Base-by-base conservation (phyloP, 1,284 basidiomycete genomes). In the Cutaneotrichosporon mucoides region DNA sequence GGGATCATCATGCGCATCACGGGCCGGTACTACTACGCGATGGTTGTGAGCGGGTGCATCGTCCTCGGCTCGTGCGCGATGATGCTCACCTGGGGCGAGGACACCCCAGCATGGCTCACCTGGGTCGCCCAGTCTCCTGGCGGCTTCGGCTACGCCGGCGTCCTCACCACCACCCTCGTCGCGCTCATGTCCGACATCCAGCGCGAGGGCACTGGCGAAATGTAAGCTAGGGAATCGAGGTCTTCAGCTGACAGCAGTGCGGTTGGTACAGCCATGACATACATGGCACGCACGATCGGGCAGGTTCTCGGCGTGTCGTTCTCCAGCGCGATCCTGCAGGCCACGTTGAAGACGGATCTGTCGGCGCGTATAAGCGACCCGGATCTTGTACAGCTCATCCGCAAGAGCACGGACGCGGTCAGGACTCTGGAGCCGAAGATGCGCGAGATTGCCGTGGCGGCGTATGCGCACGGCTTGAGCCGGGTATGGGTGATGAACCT, bases 241-340 rank as follows among this genome's bases (percentile, higher is more conserved):
- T 11, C 12, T 44, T 13, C 15, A 50, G n/a, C 48, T 40, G 15
- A 51, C 13, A 5, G 5, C 57, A 69, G 68, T 16, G 73, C 91
- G 6, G 86, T 93, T 41, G 90, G 89, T 54, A 93, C 88, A 40
- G 89, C 90, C 73, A 88, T 93, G 70, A 90, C 89, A 24, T 94
- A 94, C 77, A 81, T 93, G 56, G 92, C 92, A 80, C 83, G 91
- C 66, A 91, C 90, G 9, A 89, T 89, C 12, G 92, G 91, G 10
- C 92, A 93, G 79, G 92, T 92, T n/a, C 83, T 93, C 53, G 91
- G 91, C 46, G 91, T 94, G 55, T 88, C 88, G 66, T 79, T 92
- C 52, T 86, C 87, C 65, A 88, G 89, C 33, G 88, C 89, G 1
- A 77, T 93, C 53, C 79, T 91, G 37, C 92, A 94, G 77, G 83